Evolutionary conservation across 169 alveolate genomes (phyloP).

Genomic region (Cryptosporidium bovis): DNA sequence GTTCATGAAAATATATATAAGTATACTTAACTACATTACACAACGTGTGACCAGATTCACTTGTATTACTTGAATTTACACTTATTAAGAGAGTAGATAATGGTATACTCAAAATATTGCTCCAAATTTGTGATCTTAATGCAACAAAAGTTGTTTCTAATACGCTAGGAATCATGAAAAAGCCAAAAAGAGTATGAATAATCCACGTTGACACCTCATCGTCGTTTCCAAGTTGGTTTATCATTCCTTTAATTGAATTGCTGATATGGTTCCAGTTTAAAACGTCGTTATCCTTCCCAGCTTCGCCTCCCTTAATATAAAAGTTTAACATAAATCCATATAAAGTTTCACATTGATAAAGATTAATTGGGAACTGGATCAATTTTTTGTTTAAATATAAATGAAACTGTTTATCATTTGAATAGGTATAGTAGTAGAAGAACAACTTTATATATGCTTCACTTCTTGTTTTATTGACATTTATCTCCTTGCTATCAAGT

Average conservation of each 20-base stretch:
- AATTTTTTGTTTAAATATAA: constrained; percentile 7
- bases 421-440: constrained; percentile 18
- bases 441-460: constrained; percentile 9
- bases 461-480: neutral
- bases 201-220: constrained; percentile 13
- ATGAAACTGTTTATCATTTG: neutral
- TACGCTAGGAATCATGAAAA: constrained; percentile 23
- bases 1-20: too few species aligned
- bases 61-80: too few species aligned
- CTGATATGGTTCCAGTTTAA: constrained; percentile 37
- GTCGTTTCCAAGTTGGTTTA: constrained; percentile 29
- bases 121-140: constrained; percentile 38
- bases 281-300: neutral
- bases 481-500: too few species aligned
- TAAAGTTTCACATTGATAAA: constrained; percentile 4
- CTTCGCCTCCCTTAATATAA: constrained; percentile 20
- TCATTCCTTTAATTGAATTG: constrained; percentile 64
- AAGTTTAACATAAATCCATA: constrained; percentile 31
- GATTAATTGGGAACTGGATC: constrained; percentile 9
- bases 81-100: constrained; percentile 2
- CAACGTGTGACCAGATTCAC: too few species aligned
- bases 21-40: neutral
- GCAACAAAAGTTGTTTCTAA: constrained; percentile 3
- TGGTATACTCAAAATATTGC: constrained; percentile 44
- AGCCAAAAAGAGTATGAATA: constrained; percentile 9